These are phyloP conservation scores for Ogataea ramenticola DNA, from an alignment of 805 yeast genomes.

Conservation along the genomic window DNA sequence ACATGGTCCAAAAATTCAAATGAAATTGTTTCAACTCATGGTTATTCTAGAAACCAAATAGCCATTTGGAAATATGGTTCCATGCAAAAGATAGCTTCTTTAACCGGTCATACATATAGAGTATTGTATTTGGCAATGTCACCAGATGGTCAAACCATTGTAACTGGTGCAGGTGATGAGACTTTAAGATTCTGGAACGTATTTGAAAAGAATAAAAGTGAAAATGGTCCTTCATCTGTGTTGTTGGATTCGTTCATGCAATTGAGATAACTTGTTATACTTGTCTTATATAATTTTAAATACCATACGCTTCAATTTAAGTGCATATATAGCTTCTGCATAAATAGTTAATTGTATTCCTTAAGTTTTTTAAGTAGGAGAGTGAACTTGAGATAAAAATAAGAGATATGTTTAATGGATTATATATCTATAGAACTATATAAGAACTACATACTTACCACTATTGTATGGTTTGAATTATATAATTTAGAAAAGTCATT, in stretches of 20 bases:
- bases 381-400: too few species aligned
- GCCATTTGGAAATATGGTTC: conserved; percentile 92
- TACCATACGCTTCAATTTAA: too few species aligned
- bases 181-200: conserved; percentile 94
- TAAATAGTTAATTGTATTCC: too few species aligned
- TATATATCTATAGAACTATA: too few species aligned
- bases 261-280: conserved; percentile 38
- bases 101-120: conserved; percentile 91
- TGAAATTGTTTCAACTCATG: conserved; percentile 92
- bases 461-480: too few species aligned
- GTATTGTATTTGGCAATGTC: conserved; percentile 85
- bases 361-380: too few species aligned
- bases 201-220: conserved; percentile 67
- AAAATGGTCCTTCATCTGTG: conserved; percentile 53
- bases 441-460: too few species aligned
- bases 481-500: too few species aligned
- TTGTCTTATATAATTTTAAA: too few species aligned
- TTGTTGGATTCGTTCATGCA: conserved; percentile 70
- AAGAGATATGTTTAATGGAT: too few species aligned
- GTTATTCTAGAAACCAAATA: conserved; percentile 84
- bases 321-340: too few species aligned
- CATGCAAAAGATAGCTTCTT: conserved; percentile 86
- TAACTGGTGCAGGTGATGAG: conserved; percentile 98
- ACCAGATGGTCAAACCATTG: conserved; percentile 95
- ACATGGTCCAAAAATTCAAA: conserved; percentile 90